These are phyloP conservation scores for Keithomyces neogunnii DNA, from an alignment of 2,329 filamentous ascomycete genomes.

Conservation along the genomic window DNA sequence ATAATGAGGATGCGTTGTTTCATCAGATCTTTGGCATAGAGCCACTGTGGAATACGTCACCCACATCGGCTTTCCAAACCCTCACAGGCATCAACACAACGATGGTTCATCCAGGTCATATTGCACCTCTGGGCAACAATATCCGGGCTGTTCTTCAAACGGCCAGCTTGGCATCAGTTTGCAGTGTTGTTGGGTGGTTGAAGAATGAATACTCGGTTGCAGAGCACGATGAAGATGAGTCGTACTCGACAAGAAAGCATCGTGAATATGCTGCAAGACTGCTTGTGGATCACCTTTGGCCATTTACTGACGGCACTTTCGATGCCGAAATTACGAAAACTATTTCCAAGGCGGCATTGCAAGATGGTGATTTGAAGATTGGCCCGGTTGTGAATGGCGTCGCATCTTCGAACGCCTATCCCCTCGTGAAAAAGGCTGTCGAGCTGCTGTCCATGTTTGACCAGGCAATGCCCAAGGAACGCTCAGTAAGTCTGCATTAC, in stretches of 20 bases:
- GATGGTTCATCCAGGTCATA: slow-evolving; percentile 44
- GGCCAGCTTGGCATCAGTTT: slow-evolving; percentile 40
- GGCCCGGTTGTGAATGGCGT: slow-evolving; percentile 37
- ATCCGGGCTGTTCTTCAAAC: slow-evolving; percentile 41
- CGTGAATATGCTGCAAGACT: slow-evolving; percentile 48
- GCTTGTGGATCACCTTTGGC: slow-evolving; percentile 49
- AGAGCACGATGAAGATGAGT: slow-evolving; percentile 51
- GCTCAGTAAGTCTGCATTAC: slow-evolving; percentile 39
- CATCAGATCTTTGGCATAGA: slow-evolving; percentile 47
- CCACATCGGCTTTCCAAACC: slow-evolving; percentile 40
- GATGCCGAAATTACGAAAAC: slow-evolving; percentile 47
- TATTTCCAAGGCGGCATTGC: slow-evolving; percentile 39
- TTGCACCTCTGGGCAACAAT: slow-evolving; percentile 41
- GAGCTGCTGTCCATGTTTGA: slow-evolving; percentile 55
- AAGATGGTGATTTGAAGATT: slow-evolving; percentile 42
- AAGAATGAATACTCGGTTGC: slow-evolving; percentile 48
- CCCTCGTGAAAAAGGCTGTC: slow-evolving; percentile 48
- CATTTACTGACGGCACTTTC: slow-evolving; percentile 45
- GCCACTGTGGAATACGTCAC: slow-evolving; percentile 40
- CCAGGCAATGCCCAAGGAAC: slow-evolving; percentile 54
- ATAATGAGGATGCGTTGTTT: slow-evolving; percentile 46
- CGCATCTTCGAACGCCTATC: slow-evolving; percentile 48
- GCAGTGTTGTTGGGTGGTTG: slow-evolving; percentile 49
- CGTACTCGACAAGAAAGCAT: slow-evolving; percentile 43
- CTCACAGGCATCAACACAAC: slow-evolving; percentile 41